Conservation (phyloP, 495 filamentous ascomycete species). For the Pyrenula aspistea region DNA sequence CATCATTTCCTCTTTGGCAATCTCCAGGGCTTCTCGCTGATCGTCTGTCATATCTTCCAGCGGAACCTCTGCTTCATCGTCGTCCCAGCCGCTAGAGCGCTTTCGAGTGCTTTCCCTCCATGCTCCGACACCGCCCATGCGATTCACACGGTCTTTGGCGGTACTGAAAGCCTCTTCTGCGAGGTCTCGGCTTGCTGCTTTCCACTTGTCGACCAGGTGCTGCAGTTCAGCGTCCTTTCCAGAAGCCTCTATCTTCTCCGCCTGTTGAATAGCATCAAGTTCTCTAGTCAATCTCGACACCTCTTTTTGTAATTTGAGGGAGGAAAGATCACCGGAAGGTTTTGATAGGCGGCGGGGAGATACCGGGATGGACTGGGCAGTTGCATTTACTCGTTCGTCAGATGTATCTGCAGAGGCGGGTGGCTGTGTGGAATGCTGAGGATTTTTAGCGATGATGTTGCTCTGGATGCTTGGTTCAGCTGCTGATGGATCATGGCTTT, state of each 20-base stretch:
- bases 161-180: slow-evolving; percentile 38
- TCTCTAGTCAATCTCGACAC: slow-evolving; percentile 7
- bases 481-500: background rate
- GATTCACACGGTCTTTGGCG: slow-evolving; percentile 27
- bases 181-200: slow-evolving; percentile 28
- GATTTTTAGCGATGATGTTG: background rate
- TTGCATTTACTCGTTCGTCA: background rate
- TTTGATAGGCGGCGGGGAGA: background rate
- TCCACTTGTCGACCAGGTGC: slow-evolving; percentile 35
- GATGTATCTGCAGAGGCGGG: background rate
- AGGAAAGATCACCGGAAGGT: slow-evolving; percentile 4
- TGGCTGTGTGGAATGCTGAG: background rate
- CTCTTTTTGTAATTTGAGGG: slow-evolving; percentile 4
- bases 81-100: slow-evolving; percentile 20
- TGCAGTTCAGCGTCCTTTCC: slow-evolving; percentile 34
- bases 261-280: slow-evolving; percentile 38
- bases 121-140: slow-evolving; percentile 45
- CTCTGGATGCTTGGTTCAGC: background rate
- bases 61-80: slow-evolving; percentile 13
- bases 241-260: slow-evolving; percentile 32
- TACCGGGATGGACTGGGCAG: background rate
- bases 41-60: slow-evolving; percentile 2
- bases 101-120: slow-evolving; percentile 37
- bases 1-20: slow-evolving; percentile 2
- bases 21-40: slow-evolving; percentile 1